phyloP scores from a whole-genome alignment of 805 yeast genomes.

The Saccharomyces paradoxus region DNA sequence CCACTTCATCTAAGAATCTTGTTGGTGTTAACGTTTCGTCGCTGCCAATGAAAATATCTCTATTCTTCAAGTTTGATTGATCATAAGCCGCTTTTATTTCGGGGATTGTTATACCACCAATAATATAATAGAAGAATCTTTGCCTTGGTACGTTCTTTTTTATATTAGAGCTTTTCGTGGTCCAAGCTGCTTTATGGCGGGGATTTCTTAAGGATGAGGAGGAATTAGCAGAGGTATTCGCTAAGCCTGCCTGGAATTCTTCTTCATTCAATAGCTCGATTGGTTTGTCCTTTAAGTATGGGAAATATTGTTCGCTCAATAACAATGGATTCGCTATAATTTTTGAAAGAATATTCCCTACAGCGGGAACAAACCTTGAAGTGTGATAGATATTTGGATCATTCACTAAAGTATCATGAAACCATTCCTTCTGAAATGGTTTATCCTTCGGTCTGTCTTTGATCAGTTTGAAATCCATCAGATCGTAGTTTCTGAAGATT shows the following conservation, averaged over 20 bases:
- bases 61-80: conserved; percentile 49
- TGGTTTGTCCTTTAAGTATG: conserved; percentile 71
- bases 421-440: conserved; percentile 41
- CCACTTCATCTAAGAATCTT: conserved; percentile 33
- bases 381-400: conserved; percentile 42
- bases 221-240: conserved; percentile 28
- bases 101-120: conserved; percentile 84
- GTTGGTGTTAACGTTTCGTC: conserved; percentile 59
- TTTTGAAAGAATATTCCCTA: conserved; percentile 49
- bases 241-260: conserved; percentile 28
- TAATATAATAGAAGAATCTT: conserved; percentile 66
- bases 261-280: conserved; percentile 36
- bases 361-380: conserved; percentile 66
- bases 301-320: conserved; percentile 50
- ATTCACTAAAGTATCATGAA: conserved; percentile 41
- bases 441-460: conserved; percentile 36
- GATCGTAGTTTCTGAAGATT: conserved; percentile 49
- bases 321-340: conserved; percentile 43
- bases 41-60: conserved; percentile 75
- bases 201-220: conserved; percentile 56
- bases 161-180: conserved; percentile 34
- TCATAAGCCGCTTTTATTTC: conserved; percentile 75
- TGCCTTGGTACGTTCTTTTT: conserved; percentile 41
- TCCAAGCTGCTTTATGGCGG: conserved; percentile 72
- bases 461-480: conserved; percentile 50